Evolutionary conservation across 129 eudicot species (phyloP).

Genomic region (Gnaphalium uliginosum): DNA sequence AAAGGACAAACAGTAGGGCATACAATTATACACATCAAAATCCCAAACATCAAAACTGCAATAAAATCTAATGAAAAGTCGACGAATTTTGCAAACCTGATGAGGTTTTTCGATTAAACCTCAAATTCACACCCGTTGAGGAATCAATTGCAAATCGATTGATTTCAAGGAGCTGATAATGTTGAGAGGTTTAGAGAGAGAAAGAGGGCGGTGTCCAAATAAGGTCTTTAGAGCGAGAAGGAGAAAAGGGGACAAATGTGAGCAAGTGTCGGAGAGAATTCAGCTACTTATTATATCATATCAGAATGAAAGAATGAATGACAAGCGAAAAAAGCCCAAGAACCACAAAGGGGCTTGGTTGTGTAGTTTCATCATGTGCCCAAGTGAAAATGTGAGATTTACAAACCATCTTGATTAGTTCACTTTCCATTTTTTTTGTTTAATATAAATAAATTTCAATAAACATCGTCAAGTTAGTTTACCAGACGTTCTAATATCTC

Average conservation of each 20-base stretch:
- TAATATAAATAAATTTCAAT: constrained; percentile 16
- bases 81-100: constrained; percentile 48
- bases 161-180: constrained; percentile 37
- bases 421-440: not conserved
- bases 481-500: too few relatives aligned
- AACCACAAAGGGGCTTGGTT: constrained; percentile 41
- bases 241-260: constrained; percentile 40
- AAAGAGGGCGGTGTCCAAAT: constrained; percentile 19
- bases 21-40: constrained; percentile 28
- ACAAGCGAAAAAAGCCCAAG: constrained; percentile 41
- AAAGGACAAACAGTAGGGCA: constrained; percentile 14
- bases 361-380: constrained; percentile 29
- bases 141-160: constrained; percentile 36
- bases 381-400: constrained; percentile 32
- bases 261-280: constrained; percentile 74
- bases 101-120: constrained; percentile 36
- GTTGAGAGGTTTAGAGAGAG: constrained; percentile 32
- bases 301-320: constrained; percentile 23
- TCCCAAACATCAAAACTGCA: constrained; percentile 39
- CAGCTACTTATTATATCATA: constrained; percentile 37
- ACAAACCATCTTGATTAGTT: not conserved
- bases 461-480: too few relatives aligned
- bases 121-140: constrained; percentile 34
- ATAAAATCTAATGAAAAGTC: constrained; percentile 26
- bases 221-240: constrained; percentile 22